Evolutionary conservation across 805 yeast species (phyloP).

Genomic region (Zygosaccharomyces bisporus): DNA sequence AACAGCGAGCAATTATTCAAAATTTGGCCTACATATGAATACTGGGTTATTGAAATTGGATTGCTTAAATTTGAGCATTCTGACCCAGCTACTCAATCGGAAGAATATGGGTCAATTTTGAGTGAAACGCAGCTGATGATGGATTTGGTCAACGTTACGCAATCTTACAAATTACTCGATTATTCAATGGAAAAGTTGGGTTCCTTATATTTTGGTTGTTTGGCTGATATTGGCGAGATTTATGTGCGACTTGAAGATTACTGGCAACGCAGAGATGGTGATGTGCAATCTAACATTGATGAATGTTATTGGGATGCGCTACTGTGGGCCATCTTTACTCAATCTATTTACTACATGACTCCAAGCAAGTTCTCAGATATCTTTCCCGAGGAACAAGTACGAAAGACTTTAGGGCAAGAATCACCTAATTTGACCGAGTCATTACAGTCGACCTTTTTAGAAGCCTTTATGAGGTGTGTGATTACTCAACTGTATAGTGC

Average conservation of each 20-base stretch:
- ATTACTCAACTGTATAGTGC: constrained; percentile 20
- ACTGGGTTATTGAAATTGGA: constrained; percentile 29
- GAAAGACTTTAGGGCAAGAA: constrained; percentile 9
- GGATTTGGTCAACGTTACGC: constrained; percentile 17
- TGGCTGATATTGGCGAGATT: constrained; percentile 32
- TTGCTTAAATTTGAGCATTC: constrained; percentile 19
- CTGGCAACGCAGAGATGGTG: constrained; percentile 22
- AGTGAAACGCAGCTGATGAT: constrained; percentile 19
- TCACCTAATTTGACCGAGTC: constrained; percentile 17
- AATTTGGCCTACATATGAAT: constrained; percentile 32
- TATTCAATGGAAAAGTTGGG: constrained; percentile 34
- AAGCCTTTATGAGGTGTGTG: constrained; percentile 19
- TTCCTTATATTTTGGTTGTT: constrained; percentile 30
- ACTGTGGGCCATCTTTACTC: constrained; percentile 31
- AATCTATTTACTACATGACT: constrained; percentile 32
- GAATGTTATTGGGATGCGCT: constrained; percentile 28
- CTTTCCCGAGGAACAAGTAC: constrained; percentile 12
- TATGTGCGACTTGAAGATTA: constrained; percentile 25
- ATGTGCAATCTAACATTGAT: constrained; percentile 19
- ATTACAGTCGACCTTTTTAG: constrained; percentile 15
- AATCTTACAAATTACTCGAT: constrained; percentile 26
- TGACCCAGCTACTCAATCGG: constrained; percentile 7
- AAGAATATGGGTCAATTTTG: constrained; percentile 8
- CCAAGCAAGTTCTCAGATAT: constrained; percentile 13
- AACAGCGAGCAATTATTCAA: constrained; percentile 10